Evolutionary conservation across 2,329 filamentous ascomycete genomes (phyloP).

Genomic region (Cladophialophora chaetospira): DNA sequence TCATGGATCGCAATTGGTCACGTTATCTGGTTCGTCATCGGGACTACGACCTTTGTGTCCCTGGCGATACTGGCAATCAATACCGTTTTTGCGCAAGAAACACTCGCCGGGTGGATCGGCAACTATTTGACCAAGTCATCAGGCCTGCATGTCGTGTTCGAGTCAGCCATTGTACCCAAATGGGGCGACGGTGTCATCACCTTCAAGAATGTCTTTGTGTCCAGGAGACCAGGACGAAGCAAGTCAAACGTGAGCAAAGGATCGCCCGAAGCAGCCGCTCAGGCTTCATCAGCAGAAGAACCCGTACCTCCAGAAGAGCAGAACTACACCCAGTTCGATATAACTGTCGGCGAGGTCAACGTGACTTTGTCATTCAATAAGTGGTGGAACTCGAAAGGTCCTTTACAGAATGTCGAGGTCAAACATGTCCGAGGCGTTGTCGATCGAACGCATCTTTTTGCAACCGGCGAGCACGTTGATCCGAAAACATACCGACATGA

Average conservation of each 20-base stretch:
- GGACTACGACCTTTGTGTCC: constrained; percentile 96
- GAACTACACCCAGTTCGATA: constrained; percentile 96
- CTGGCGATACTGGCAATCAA: constrained; percentile 88
- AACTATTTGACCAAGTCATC: constrained; percentile 95
- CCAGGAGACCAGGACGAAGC: constrained; percentile 79
- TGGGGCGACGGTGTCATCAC: constrained; percentile 96
- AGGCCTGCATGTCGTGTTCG: constrained; percentile 90
- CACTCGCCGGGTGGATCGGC: constrained; percentile 86
- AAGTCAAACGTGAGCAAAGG: constrained; percentile 84
- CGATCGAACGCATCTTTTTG: constrained; percentile 81
- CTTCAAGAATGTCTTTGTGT: constrained; percentile 95
- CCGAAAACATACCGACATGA: constrained; percentile 85
- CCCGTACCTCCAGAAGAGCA: constrained; percentile 69
- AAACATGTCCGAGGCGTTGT: constrained; percentile 91
- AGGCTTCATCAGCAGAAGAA: constrained; percentile 70
- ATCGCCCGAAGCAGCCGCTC: constrained; percentile 79
- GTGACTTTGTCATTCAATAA: constrained; percentile 97
- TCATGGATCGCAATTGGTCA: constrained; percentile 96
- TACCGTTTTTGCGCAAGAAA: constrained; percentile 96
- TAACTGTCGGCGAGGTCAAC: constrained; percentile 92
- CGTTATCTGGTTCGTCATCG: constrained; percentile 91
- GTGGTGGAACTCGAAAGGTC: constrained; percentile 96
- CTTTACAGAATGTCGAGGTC: constrained; percentile 88
- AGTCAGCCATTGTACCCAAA: constrained; percentile 94
- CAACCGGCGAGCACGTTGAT: constrained; percentile 69